These are phyloP conservation scores for Vaccinium macrocarpon DNA, from an alignment of 148 eudicot species.

Conservation along the genomic window DNA sequence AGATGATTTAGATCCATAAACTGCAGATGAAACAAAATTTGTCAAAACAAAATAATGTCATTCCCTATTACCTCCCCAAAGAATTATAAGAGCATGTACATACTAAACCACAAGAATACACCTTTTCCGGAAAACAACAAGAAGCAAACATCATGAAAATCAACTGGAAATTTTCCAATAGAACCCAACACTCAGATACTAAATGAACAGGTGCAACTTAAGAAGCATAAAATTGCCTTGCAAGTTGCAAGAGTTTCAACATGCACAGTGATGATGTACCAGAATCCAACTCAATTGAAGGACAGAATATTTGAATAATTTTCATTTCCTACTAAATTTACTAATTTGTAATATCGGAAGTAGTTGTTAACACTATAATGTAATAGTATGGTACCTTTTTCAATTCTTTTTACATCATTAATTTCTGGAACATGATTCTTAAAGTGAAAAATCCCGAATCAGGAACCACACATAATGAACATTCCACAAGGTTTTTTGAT, in stretches of 20 bases:
- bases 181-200: neutral
- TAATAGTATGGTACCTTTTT: neutral
- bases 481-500: neutral
- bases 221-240: neutral
- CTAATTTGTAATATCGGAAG: neutral
- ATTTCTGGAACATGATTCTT: neutral
- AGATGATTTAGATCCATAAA: neutral
- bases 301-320: neutral
- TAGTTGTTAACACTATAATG: neutral
- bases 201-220: constrained; percentile 6
- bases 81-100: neutral
- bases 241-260: neutral
- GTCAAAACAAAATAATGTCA: constrained; percentile 9
- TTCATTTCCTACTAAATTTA: neutral
- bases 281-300: constrained; percentile 3
- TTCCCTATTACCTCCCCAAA: neutral
- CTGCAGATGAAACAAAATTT: neutral
- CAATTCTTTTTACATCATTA: neutral
- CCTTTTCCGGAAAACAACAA: neutral
- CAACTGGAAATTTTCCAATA: neutral
- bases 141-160: neutral
- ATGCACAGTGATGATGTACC: neutral
- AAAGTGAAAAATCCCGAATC: neutral
- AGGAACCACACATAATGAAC: neutral
- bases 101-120: constrained; percentile 17